Percentiles rank a stretch among this genome's conserved stretches.
These are phyloP conservation scores for Tranzscheliella williamsii DNA, from an alignment of 1,284 basidiomycete genomes.

Conservation along the genomic window DNA sequence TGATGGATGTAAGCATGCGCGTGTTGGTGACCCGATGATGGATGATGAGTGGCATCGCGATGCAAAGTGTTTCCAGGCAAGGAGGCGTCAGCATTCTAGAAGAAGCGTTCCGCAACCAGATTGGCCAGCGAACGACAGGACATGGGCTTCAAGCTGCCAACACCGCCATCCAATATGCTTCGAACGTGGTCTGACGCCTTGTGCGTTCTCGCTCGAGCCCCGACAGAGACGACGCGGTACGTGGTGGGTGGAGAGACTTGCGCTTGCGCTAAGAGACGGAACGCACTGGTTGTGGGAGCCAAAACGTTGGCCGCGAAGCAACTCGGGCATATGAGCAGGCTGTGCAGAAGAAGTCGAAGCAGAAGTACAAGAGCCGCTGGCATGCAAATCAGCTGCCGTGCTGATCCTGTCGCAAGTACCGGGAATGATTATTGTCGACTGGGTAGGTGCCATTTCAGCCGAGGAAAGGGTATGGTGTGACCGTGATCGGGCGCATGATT, in stretches of 20 bases:
- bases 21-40: constrained; percentile 34
- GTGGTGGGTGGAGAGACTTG: constrained; percentile 47
- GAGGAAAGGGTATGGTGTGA: constrained; percentile 56
- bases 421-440: constrained; percentile 23
- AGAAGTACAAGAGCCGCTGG: constrained; percentile 35
- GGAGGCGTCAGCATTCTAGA: constrained; percentile 43
- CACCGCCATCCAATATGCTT: constrained; percentile 39
- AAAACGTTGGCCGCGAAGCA: constrained; percentile 38
- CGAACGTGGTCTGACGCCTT: constrained; percentile 26
- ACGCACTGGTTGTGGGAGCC: constrained; percentile 37
- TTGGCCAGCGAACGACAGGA: constrained; percentile 22
- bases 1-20: constrained; percentile 40
- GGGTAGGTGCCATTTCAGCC: constrained; percentile 31
- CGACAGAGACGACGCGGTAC: constrained; percentile 14
- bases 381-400: constrained; percentile 40
- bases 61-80: constrained; percentile 25
- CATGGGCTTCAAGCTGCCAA: constrained; percentile 31
- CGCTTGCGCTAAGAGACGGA: constrained; percentile 29
- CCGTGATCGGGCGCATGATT: constrained; percentile 37
- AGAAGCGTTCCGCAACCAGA: constrained; percentile 34
- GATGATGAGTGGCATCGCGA: constrained; percentile 30
- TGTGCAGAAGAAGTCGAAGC: constrained; percentile 41
- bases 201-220: constrained; percentile 3
- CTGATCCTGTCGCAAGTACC: constrained; percentile 55
- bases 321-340: constrained; percentile 27